These are phyloP conservation scores for Coniochaeta prunicola DNA, from an alignment of 2,329 filamentous ascomycete species.

Conservation along the genomic window DNA sequence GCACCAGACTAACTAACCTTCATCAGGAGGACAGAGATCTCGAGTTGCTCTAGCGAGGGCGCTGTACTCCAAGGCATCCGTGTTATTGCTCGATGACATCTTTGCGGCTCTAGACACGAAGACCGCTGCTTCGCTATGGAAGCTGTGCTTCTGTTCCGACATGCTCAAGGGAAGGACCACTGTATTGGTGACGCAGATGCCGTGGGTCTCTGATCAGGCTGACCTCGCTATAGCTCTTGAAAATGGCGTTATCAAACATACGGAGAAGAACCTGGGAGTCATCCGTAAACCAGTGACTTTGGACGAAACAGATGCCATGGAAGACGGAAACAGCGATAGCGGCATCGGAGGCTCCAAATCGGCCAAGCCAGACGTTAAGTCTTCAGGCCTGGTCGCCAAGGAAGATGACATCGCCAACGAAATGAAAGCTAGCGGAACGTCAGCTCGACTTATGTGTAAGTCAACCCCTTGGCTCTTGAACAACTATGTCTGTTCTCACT, in stretches of 20 bases:
- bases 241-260: conserved; percentile 31
- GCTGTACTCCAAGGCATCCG: conserved; percentile 47
- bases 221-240: conserved; percentile 40
- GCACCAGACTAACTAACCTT: not conserved
- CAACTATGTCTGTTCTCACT: not conserved
- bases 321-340: conserved; percentile 15
- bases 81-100: conserved; percentile 51
- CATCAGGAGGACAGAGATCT: conserved; percentile 11
- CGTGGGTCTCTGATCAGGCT: conserved; percentile 44
- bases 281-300: conserved; percentile 34
- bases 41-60: conserved; percentile 42
- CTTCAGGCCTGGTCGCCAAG: conserved; percentile 19
- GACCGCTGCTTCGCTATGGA: conserved; percentile 48
- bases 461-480: not conserved
- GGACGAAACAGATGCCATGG: not conserved
- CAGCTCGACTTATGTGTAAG: conserved; percentile 36
- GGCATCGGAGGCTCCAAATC: conserved; percentile 7
- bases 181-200: conserved; percentile 50
- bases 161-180: conserved; percentile 46
- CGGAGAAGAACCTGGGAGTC: conserved; percentile 37
- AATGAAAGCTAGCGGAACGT: conserved; percentile 36
- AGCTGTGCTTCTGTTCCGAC: conserved; percentile 49
- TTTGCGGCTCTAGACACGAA: conserved; percentile 54
- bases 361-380: not conserved
- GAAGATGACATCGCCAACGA: conserved; percentile 39